Percentiles rank a stretch among this genome's conserved stretches.
Conservation (phyloP, 2,329 filamentous ascomycete species). For the Pseudocercospora crystallina region DNA sequence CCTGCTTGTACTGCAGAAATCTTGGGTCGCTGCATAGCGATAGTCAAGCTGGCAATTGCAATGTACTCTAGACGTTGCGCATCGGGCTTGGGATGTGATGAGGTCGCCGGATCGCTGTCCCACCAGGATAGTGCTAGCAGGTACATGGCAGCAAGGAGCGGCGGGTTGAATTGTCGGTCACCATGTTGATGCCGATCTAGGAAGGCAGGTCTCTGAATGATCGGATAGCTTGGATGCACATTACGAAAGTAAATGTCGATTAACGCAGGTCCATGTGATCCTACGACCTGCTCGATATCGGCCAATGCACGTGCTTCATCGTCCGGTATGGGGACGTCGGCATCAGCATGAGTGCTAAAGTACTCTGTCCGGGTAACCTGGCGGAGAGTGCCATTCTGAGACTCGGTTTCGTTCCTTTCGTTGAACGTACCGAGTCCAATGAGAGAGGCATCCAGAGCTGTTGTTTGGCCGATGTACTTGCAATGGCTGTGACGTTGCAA, state of each 20-base stretch:
- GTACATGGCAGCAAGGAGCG: slow-evolving; percentile 77
- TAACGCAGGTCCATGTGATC: slow-evolving; percentile 72
- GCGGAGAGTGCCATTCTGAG: slow-evolving; percentile 63
- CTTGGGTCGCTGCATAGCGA: slow-evolving; percentile 79
- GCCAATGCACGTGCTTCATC: slow-evolving; percentile 68
- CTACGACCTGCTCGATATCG: slow-evolving; percentile 72
- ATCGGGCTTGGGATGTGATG: slow-evolving; percentile 66
- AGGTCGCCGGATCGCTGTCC: slow-evolving; percentile 69
- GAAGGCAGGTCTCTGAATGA: slow-evolving; percentile 78
- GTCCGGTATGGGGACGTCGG: slow-evolving; percentile 68
- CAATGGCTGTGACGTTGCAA: slow-evolving; percentile 76
- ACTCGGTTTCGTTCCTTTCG: slow-evolving; percentile 74
- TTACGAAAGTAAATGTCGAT: slow-evolving; percentile 80
- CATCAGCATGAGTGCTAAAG: slow-evolving; percentile 77
- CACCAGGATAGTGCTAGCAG: slow-evolving; percentile 87
- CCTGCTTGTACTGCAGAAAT: slow-evolving; percentile 78
- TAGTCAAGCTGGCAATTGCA: slow-evolving; percentile 68
- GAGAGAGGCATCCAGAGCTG: slow-evolving; percentile 79
- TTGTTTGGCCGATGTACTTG: slow-evolving; percentile 80
- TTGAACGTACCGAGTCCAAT: slow-evolving; percentile 80
- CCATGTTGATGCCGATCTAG: slow-evolving; percentile 73
- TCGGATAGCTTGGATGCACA: slow-evolving; percentile 78
- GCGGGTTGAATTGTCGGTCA: slow-evolving; percentile 71
- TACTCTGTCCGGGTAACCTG: slow-evolving; percentile 76
- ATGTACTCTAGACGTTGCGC: slow-evolving; percentile 71